Evolutionary conservation across 2,329 filamentous ascomycete species (phyloP), one percentile per base, ranked within the genome.

Genomic region (Neofusicoccum kwambonambiense): DNA sequence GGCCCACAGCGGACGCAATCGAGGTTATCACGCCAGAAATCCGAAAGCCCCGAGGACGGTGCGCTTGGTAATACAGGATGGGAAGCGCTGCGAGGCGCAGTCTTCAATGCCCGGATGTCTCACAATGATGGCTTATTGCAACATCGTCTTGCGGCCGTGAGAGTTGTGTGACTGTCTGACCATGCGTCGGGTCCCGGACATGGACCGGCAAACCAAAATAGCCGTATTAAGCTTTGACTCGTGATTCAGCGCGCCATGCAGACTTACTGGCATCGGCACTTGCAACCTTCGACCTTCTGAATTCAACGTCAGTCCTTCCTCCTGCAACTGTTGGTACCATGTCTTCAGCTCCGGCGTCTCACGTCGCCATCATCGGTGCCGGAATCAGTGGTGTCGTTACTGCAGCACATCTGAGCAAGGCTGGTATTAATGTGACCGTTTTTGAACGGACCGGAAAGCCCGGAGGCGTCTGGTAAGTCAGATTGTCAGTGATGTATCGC

Each of bases 381-480:
- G 76, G 76, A 4, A 74, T 78, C 7, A 77, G 75, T 54, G 76
- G 76, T 51, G 69, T 77, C 3, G 72, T 72, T 11, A 70, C 75
- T 41, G 75, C 75, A 41, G 75, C 74, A 12, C 75, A 78, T 66
- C 65, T 78, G 9, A 71, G 69, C 39, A 74, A 68, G 13, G 73
- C 75, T 64, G 72, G 72, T 2, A n/a, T 77, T 8, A 76, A 85
- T 8, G 82, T 86, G 1, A 82, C 79, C 0, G 79, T 87, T 0
- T 87, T 83, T 67, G 85, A 88, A 67, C 77, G 86, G 62, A 82
- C 79, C 4, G 75, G 76, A 62, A 79, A 76, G 15, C 78, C 81
- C n/a, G 85, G 86, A 2, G 85, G 86, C 13, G 79, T 86, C 34
- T 87, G 86, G 85, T 85, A 75, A 57, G 78, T 69, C 15, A 60